Evolutionary conservation across 495 filamentous ascomycete species (phyloP).

Genomic region (Hypoxylon lienhwacheense): DNA sequence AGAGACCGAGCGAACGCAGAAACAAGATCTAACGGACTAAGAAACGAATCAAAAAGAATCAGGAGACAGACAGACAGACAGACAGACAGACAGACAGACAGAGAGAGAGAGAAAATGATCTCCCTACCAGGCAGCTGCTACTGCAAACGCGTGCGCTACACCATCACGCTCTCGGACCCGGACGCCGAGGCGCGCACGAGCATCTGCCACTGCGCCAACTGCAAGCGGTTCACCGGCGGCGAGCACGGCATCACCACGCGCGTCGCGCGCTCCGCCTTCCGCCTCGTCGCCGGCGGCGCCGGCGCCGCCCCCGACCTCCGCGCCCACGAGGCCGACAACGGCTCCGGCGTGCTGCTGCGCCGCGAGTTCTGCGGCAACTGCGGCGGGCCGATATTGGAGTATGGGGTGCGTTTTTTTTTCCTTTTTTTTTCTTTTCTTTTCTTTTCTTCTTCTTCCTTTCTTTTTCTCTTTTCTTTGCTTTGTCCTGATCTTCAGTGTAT

Average conservation of each 20-base stretch:
- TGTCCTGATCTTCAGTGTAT: too few relatives aligned
- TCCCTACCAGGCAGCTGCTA: slow-evolving; percentile 46
- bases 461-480: too few relatives aligned
- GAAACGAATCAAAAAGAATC: too few relatives aligned
- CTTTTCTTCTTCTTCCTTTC: not conserved
- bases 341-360: slow-evolving; percentile 54
- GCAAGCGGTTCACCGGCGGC: slow-evolving; percentile 64
- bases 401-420: slow-evolving; percentile 51
- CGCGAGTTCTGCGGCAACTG: slow-evolving; percentile 67
- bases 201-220: slow-evolving; percentile 67
- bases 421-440: not conserved
- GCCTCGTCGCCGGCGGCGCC: slow-evolving; percentile 54
- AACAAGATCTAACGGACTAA: too few relatives aligned
- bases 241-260: slow-evolving; percentile 68
- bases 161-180: slow-evolving; percentile 39
- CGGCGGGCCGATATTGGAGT: slow-evolving; percentile 65
- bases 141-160: slow-evolving; percentile 46
- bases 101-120: slow-evolving; percentile 12
- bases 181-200: slow-evolving; percentile 63
- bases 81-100: too few relatives aligned
- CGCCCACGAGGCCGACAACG: slow-evolving; percentile 61
- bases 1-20: too few relatives aligned
- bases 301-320: too few relatives aligned
- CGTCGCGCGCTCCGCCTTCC: slow-evolving; percentile 53
- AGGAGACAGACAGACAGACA: too few relatives aligned